Conservation (phyloP, 164 flowering plant species). For the Piper betle region DNA sequence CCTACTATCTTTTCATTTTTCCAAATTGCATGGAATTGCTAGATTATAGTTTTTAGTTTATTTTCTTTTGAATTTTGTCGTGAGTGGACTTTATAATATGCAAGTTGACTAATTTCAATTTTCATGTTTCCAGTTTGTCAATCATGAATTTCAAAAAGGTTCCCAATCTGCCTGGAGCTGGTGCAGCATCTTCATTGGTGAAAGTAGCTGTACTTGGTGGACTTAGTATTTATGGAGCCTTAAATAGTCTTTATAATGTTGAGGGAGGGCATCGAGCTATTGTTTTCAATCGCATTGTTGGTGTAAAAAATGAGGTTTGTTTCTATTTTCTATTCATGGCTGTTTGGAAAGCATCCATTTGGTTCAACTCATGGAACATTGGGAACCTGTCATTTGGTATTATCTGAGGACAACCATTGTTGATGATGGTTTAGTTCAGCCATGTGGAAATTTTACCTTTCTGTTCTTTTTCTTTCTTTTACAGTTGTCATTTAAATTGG, state of each 20-base stretch:
- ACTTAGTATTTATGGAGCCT: constrained; percentile 51
- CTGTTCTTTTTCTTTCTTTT: not conserved
- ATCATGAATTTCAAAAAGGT: constrained; percentile 9
- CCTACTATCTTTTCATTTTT: no score
- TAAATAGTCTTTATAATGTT: constrained; percentile 84
- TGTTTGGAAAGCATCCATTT: not conserved
- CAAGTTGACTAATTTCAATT: no score
- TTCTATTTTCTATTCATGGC: not conserved
- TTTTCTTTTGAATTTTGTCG: no score
- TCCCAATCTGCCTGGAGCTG: constrained; percentile 10
- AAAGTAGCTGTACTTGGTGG: constrained; percentile 56
- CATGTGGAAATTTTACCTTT: not conserved
- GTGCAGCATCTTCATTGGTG: constrained; percentile 28
- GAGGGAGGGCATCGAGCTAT: constrained; percentile 96
- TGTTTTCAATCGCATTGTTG: constrained; percentile 71
- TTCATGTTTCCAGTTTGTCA: not conserved
- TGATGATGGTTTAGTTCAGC: not conserved
- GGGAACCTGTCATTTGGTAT: not conserved
- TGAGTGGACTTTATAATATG: no score
- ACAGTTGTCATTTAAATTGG: not conserved
- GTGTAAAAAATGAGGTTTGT: constrained; percentile 74
- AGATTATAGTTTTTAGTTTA: no score
- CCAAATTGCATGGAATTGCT: no score
- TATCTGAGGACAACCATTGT: not conserved
- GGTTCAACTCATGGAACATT: not conserved